Base-by-base conservation (phyloP, 495 filamentous ascomycete genomes). In the Friedmanniomyces simplex region DNA sequence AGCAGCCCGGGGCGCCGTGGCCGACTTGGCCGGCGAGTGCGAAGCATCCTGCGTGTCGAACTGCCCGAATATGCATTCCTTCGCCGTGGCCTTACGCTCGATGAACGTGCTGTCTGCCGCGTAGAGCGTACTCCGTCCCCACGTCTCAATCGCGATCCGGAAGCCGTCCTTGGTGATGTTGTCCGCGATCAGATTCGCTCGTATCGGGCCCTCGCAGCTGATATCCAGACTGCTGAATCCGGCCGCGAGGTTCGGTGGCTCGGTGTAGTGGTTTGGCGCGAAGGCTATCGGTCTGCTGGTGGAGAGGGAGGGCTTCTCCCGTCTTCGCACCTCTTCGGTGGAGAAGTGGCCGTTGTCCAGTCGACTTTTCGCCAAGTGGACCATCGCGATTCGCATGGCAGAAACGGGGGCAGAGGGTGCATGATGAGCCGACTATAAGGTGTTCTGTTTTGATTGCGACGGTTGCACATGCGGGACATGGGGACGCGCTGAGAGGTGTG, bases 331-430 rank as follows among this genome's bases (percentile, higher is more conserved):
- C 48, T 54, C 42, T 2, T 42, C 41, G 22, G 60, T 63, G 50
- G 56, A 55, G 56, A 63, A 63, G 49, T 51, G 26, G 50, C 60
- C 60, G 39, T 51, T 56, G 46, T 59, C 55, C 18, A 34, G 42
- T 32, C 52, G 24, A 2, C 49, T 47, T 26, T 25, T 51, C 18
- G 46, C 43, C 22, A 63, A 30, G 45, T 63, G 60, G 34, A 55
- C 58, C 55, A 58, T 58, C 1, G 46, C 46, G 46, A 24, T 14
- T 14, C 46, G 46, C 25, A 49, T 49, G 46, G 46, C 25, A 18
- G 39, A 20, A 43, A 20, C 3, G 39, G 14, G 14, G 14, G 39
- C 14, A 43, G 39, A n/a, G 39, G 13, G 39, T 43, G 39, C 39
- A 43, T 43, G 39, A 16, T 43, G 39, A 20, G 39, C 5, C 18